phyloP scores from a whole-genome alignment of 129 eudicot species.

The Kitagawia praeruptora region DNA sequence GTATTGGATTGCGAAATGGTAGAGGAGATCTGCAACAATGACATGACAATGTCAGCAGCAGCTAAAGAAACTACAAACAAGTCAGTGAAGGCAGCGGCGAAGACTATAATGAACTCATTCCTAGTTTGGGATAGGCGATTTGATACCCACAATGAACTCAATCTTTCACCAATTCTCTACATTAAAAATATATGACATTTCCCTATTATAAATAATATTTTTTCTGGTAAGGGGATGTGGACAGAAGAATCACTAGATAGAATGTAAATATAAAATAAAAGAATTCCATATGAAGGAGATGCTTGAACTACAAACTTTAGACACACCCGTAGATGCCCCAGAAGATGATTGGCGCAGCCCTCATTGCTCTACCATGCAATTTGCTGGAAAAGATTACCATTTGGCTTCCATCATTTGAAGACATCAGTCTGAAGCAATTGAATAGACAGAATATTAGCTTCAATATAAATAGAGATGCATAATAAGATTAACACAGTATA shows the following conservation, averaged over 20 bases:
- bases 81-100: background rate
- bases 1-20: slow-evolving; percentile 62
- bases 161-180: background rate
- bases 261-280: background rate
- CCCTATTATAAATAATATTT: background rate
- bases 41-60: background rate
- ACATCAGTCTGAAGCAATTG: slow-evolving; percentile 48
- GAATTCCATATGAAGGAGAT: background rate
- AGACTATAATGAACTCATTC: background rate
- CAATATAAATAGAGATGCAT: background rate
- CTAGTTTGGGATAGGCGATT: background rate
- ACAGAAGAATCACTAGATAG: background rate
- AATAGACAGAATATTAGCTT: background rate
- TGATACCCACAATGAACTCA: background rate
- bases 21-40: slow-evolving; percentile 60
- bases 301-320: background rate
- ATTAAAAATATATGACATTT: background rate
- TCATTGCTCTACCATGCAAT: slow-evolving; percentile 70
- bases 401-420: slow-evolving; percentile 97
- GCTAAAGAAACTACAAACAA: background rate
- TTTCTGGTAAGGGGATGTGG: background rate
- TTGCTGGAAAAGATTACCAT: slow-evolving; percentile 47
- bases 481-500: background rate
- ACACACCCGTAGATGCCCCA: slow-evolving; percentile 93
- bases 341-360: slow-evolving; percentile 65